Evolutionary conservation across 495 filamentous ascomycete genomes (phyloP).

Genomic region (Oleoguttula mirabilis): DNA sequence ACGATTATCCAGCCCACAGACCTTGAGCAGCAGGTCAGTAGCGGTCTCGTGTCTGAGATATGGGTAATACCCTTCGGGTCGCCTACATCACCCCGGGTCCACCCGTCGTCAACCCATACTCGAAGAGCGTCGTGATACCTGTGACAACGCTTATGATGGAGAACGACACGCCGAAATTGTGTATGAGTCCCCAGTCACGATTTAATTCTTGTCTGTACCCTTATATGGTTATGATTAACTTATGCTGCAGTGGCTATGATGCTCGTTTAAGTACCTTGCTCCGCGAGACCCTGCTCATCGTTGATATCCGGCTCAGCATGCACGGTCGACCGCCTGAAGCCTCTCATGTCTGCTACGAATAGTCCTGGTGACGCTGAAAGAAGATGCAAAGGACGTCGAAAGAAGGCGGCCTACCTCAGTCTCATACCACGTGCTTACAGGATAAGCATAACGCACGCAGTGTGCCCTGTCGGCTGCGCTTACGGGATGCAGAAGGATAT

Average conservation of each 20-base stretch:
- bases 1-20: conserved; percentile 48
- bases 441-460: no score
- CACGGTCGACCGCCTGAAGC: neutral
- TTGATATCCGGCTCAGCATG: neutral
- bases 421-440: no score
- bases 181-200: conserved; percentile 50
- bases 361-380: neutral
- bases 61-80: no score
- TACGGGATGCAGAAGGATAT: conserved; percentile 7
- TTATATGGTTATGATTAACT: no score
- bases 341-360: neutral
- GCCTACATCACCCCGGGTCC: conserved; percentile 48
- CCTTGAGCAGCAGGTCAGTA: no score
- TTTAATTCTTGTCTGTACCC: no score
- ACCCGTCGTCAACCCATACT: conserved; percentile 42
- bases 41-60: no score
- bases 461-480: neutral
- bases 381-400: no score
- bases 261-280: no score
- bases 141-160: conserved; percentile 56
- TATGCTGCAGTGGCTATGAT: no score
- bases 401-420: no score
- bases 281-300: no score
- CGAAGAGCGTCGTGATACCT: conserved; percentile 42
- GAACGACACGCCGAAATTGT: conserved; percentile 56